phyloP scores from a whole-genome alignment of 2,329 filamentous ascomycete species.

The Rutstroemia sp. region DNA sequence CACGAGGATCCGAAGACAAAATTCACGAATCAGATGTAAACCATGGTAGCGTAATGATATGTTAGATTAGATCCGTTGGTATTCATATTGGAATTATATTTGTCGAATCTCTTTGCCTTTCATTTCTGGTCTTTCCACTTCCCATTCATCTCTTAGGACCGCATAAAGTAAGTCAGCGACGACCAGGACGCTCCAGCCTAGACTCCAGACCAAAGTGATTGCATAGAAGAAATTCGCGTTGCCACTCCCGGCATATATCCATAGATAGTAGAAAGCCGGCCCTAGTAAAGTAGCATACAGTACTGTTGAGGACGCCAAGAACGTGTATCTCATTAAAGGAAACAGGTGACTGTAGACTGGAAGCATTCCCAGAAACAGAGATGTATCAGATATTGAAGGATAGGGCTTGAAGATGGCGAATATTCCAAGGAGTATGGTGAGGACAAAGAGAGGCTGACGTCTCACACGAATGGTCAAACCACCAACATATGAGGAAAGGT shows the following conservation, averaged over 20 bases:
- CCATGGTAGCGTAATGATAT: not conserved
- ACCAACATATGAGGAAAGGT: conserved; percentile 82
- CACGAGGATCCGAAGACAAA: not conserved
- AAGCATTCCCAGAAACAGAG: conserved; percentile 74
- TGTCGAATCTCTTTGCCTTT: conserved; percentile 68
- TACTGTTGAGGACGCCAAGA: conserved; percentile 74
- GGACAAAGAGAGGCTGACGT: conserved; percentile 76
- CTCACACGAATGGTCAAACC: conserved; percentile 78
- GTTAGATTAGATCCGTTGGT: not conserved
- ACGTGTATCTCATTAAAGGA: conserved; percentile 88
- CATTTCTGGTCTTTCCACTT: conserved; percentile 84
- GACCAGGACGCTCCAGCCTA: conserved; percentile 79
- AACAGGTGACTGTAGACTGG: conserved; percentile 88
- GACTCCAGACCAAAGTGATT: conserved; percentile 96
- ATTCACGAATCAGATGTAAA: not conserved
- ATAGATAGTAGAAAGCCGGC: conserved; percentile 92
- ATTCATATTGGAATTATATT: conserved; percentile 20
- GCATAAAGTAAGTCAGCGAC: conserved; percentile 78
- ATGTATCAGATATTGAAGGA: conserved; percentile 84
- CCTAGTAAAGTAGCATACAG: conserved; percentile 85
- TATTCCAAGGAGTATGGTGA: conserved; percentile 78
- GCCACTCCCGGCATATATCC: conserved; percentile 96
- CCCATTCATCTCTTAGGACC: conserved; percentile 85
- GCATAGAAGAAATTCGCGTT: conserved; percentile 99
- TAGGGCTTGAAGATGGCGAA: conserved; percentile 97